Percentiles rank a stretch among this genome's conserved stretches.
Evolutionary conservation across 2,329 filamentous ascomycete species (phyloP).

Genomic region (Penicillium rolfsii): DNA sequence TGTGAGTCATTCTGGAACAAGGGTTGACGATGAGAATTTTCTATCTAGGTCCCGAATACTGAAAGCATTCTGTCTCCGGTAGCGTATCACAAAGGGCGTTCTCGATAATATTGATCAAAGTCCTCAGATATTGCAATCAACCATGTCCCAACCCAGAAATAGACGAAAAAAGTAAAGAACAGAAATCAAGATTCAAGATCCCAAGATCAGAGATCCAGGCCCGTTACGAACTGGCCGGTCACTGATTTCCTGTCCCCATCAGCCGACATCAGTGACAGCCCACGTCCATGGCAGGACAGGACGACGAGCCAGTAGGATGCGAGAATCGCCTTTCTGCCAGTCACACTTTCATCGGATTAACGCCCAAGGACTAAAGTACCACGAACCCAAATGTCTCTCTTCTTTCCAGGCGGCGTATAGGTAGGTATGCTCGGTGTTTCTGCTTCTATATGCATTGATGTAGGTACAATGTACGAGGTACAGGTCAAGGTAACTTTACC

Average conservation of each 20-base stretch:
- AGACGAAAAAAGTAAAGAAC: background rate
- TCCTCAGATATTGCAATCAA: background rate
- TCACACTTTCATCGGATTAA: background rate
- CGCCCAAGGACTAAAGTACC: background rate
- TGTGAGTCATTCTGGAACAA: background rate
- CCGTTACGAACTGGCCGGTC: background rate
- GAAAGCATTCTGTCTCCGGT: background rate
- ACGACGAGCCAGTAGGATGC: background rate
- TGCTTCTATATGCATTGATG: background rate
- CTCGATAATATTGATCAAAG: background rate
- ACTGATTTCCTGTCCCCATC: background rate
- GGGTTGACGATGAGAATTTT: background rate
- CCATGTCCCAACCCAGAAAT: background rate
- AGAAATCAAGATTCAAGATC: background rate
- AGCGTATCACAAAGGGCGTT: background rate
- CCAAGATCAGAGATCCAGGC: background rate
- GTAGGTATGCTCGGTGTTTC: too few relatives aligned
- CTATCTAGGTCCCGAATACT: too few relatives aligned
- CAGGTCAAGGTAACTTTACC: background rate
- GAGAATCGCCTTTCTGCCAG: background rate
- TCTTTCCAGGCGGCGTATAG: too few relatives aligned
- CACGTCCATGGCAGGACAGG: background rate
- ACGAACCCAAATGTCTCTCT: background rate
- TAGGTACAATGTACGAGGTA: background rate
- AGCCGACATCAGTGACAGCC: conserved; percentile 1